Evolutionary conservation across 257 asterid genomes (phyloP).

Genomic region (Solanum microdontum): DNA sequence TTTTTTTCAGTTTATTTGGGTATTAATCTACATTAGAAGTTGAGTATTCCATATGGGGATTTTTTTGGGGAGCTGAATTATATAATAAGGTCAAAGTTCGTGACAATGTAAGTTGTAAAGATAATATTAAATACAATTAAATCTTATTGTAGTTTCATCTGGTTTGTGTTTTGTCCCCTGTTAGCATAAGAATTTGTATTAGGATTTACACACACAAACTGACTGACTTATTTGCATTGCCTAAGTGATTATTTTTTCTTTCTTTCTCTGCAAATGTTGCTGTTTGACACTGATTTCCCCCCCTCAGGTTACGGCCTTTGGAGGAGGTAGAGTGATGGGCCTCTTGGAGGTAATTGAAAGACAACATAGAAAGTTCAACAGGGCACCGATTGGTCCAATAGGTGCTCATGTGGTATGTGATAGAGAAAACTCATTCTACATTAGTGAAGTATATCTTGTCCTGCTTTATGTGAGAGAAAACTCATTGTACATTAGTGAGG

Average conservation of each 20-base stretch:
- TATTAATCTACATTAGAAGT: background rate
- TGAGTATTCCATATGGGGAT: background rate
- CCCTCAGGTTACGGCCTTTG: conserved; percentile 86
- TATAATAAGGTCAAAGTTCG: background rate
- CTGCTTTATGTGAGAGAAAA: background rate
- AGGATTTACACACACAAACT: no score
- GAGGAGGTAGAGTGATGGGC: conserved; percentile 54
- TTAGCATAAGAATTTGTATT: background rate
- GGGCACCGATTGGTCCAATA: conserved; percentile 91
- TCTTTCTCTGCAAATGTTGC: background rate
- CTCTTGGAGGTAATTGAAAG: conserved; percentile 77
- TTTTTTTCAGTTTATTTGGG: background rate
- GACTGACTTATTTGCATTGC: background rate
- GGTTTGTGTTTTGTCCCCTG: background rate
- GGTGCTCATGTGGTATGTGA: conserved; percentile 86
- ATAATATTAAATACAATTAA: background rate
- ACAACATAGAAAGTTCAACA: conserved; percentile 45
- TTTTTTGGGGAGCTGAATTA: background rate
- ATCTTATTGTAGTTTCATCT: background rate
- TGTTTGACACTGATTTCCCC: background rate
- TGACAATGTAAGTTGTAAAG: background rate
- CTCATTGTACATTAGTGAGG: background rate
- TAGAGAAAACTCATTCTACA: background rate
- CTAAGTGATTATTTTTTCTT: background rate
- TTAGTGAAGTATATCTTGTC: background rate